A percentile compares a stretch with the other conserved stretches of the same genome.
Evolutionary conservation across 139 green algal genomes (phyloP).

Genomic region (Micractinium sp.): DNA sequence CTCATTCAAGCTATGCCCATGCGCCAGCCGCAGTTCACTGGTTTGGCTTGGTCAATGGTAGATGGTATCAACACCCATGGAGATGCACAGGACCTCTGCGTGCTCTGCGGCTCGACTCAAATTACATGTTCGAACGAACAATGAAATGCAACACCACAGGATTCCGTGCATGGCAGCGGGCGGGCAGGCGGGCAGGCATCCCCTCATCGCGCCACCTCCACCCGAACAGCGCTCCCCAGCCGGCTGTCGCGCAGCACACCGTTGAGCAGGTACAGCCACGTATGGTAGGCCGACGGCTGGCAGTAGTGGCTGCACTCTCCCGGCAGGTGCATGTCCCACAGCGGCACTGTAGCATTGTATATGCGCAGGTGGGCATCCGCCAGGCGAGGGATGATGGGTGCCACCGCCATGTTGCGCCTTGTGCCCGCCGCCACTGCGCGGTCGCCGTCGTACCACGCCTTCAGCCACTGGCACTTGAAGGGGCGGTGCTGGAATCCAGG

Average conservation of each 20-base stretch:
- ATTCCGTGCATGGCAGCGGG: no score
- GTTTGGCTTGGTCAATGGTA: no score
- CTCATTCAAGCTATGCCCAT: no score
- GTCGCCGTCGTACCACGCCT: background rate
- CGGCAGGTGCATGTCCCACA: constrained; percentile 39
- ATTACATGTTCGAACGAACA: no score
- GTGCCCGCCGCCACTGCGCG: background rate
- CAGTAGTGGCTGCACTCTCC: constrained; percentile 48
- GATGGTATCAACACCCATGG: no score
- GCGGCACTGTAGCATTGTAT: constrained; percentile 34
- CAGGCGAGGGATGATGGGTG: constrained; percentile 14
- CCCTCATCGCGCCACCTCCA: background rate
- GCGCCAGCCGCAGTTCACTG: no score
- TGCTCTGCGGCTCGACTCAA: no score
- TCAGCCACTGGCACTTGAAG: background rate
- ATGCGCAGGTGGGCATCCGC: constrained; percentile 38
- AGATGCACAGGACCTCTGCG: no score
- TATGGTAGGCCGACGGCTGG: constrained; percentile 46
- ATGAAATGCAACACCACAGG: no score
- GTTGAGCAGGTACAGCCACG: constrained; percentile 41
- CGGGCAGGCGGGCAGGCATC: background rate
- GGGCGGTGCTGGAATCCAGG: background rate
- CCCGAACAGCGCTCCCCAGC: constrained; percentile 2
- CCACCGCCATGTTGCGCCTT: constrained; percentile 30
- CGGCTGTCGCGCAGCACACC: background rate